Conservation (phyloP, 2,329 filamentous ascomycete species). For the Pyrenophora tritici-repentis region DNA sequence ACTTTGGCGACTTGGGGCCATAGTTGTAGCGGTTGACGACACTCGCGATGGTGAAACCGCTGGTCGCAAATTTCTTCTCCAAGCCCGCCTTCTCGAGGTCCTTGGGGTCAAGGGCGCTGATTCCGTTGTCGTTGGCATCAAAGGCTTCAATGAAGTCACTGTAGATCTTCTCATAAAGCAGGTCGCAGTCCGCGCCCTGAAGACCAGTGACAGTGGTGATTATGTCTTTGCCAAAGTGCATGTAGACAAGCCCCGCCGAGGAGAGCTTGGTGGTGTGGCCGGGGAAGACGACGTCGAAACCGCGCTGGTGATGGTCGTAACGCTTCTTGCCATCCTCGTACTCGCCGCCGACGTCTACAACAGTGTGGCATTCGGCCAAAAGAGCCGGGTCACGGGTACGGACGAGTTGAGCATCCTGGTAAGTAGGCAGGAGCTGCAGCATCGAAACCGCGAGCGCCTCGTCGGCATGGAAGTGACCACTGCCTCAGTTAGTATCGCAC, state of each 20-base stretch:
- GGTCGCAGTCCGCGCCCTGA: slow-evolving; percentile 67
- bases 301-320: slow-evolving; percentile 97
- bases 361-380: slow-evolving; percentile 84
- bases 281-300: slow-evolving; percentile 85
- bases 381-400: slow-evolving; percentile 84
- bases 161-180: slow-evolving; percentile 89
- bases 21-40: slow-evolving; percentile 88
- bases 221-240: slow-evolving; percentile 90
- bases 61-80: slow-evolving; percentile 80
- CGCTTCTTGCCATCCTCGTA: slow-evolving; percentile 78
- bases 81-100: slow-evolving; percentile 72
- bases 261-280: slow-evolving; percentile 85
- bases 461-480: slow-evolving; percentile 97
- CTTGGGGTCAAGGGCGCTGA: slow-evolving; percentile 77
- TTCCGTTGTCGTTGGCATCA: slow-evolving; percentile 96
- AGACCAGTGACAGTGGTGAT: slow-evolving; percentile 70
- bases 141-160: slow-evolving; percentile 92
- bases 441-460: slow-evolving; percentile 97
- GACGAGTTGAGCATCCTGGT: slow-evolving; percentile 73
- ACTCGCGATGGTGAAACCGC: slow-evolving; percentile 82
- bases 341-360: slow-evolving; percentile 96
- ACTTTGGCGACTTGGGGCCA: slow-evolving; percentile 54
- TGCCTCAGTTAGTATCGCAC: slow-evolving; percentile 29
- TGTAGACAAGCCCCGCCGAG: slow-evolving; percentile 89
- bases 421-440: slow-evolving; percentile 84